Evolutionary conservation across 495 filamentous ascomycete genomes (phyloP).

Genomic region (Hypoxylon fragiforme): DNA sequence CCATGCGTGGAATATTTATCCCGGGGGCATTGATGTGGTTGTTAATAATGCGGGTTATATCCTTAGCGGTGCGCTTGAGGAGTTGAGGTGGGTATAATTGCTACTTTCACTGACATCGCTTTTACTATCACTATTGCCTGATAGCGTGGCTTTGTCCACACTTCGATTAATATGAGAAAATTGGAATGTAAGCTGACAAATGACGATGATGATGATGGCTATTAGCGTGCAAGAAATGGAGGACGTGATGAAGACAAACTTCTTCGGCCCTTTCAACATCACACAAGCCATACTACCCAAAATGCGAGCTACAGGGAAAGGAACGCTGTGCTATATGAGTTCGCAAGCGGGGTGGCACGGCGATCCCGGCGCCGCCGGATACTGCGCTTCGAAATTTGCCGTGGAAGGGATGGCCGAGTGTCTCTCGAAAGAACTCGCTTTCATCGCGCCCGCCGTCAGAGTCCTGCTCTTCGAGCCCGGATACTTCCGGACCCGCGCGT

Average conservation of each 20-base stretch:
- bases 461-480: slow-evolving; percentile 7
- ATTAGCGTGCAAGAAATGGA: slow-evolving; percentile 41
- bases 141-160: too few species aligned
- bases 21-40: slow-evolving; percentile 52
- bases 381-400: slow-evolving; percentile 93
- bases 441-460: slow-evolving; percentile 4
- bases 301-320: slow-evolving; percentile 49
- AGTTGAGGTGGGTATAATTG: slow-evolving; percentile 40
- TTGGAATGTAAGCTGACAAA: too few species aligned
- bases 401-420: slow-evolving; percentile 62
- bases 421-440: slow-evolving; percentile 8
- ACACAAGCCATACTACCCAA: slow-evolving; percentile 51
- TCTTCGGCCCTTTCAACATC: slow-evolving; percentile 51
- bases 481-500: slow-evolving; percentile 12
- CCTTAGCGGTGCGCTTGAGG: slow-evolving; percentile 49
- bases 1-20: slow-evolving; percentile 30
- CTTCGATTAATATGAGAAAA: too few species aligned
- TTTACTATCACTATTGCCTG: too few species aligned
- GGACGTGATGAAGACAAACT: slow-evolving; percentile 52
- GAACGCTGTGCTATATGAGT: slow-evolving; percentile 54
- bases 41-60: slow-evolving; percentile 61
- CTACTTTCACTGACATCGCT: neutral
- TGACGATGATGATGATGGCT: too few species aligned
- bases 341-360: slow-evolving; percentile 54
- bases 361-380: slow-evolving; percentile 49